Base-by-base conservation (phyloP, 208 protist genomes). In the Acanthamoeba sp. region DNA sequence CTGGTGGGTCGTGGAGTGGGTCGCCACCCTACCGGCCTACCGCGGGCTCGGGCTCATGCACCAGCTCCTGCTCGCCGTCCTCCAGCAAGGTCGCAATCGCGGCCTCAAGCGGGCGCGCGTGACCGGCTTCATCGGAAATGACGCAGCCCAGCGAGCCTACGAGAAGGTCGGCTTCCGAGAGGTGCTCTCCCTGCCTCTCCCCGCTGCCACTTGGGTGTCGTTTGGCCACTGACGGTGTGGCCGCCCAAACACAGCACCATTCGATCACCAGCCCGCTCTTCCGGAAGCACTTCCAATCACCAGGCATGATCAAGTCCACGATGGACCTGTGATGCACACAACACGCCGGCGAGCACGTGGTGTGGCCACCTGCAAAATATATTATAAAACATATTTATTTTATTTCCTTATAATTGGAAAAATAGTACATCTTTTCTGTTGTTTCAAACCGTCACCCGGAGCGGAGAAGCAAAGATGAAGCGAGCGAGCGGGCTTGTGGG, bases 121-220 rank as follows among this genome's bases (percentile, higher is more conserved):
- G 27, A 71, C 62, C 29, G 62, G 62, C 22, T 71, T 36, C 62
- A 71, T 71, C 62, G 62, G 62, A 6, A 71, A 71, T 22, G 29
- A 36, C 27, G 62, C 62, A 10, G 62, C 62, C 62, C 6, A 71
- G 6, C 62, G 62, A 10, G 62, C 62, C 29, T 71, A 71, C 62
- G 62, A 71, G 62, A 71, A 71, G 29, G 62, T 71, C 29, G 62
- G 62, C 62, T 71, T 71, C 62, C n/a, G n/a, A n/a, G n/a, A n/a
- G n/a, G n/a, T n/a, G n/a, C n/a, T n/a, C n/a, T n/a, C n/a, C n/a
- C n/a, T n/a, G n/a, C n/a, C n/a, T n/a, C n/a, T n/a, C n/a, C n/a
- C n/a, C n/a, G n/a, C n/a, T n/a, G n/a, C n/a, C n/a, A n/a, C n/a
- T n/a, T n/a, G n/a, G n/a, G n/a, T n/a, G n/a, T n/a, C n/a, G n/a